Conservation (phyloP, 2,329 filamentous ascomycete species). For the Aspergillus flavus region DNA sequence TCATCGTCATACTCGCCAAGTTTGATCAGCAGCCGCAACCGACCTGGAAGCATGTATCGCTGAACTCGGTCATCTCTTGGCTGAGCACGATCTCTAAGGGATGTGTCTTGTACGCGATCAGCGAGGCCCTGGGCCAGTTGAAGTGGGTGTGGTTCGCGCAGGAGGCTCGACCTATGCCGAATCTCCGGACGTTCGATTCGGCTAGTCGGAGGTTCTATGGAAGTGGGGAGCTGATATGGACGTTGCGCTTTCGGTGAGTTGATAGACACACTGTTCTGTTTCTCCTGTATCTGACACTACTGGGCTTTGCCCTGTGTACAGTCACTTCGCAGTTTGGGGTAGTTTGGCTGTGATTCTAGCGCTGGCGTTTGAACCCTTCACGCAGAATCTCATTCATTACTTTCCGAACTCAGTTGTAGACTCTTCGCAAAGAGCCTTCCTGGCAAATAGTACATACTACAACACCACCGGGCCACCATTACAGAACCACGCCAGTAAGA, state of each 20-base stretch:
- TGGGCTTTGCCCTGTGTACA: neutral
- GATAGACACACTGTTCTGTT: neutral
- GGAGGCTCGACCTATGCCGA: conserved; percentile 4
- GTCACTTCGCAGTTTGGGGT: conserved; percentile 18
- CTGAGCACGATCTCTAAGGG: conserved; percentile 17
- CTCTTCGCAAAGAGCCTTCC: conserved; percentile 2
- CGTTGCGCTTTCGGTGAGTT: conserved; percentile 2
- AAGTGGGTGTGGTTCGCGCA: conserved; percentile 24
- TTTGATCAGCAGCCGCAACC: conserved; percentile 17
- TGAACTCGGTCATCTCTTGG: conserved; percentile 22
- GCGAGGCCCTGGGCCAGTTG: conserved; percentile 18
- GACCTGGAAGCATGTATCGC: conserved; percentile 14
- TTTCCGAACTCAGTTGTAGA: conserved; percentile 5
- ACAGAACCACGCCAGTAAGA: neutral
- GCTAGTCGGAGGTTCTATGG: conserved; percentile 19
- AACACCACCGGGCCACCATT: neutral
- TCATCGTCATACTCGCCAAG: conserved; percentile 11
- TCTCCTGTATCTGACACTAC: neutral
- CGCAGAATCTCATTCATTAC: conserved; percentile 20
- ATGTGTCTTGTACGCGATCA: conserved; percentile 15
- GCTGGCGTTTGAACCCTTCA: conserved; percentile 18
- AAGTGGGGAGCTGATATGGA: conserved; percentile 17
- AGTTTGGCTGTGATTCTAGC: conserved; percentile 16
- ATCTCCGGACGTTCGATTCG: conserved; percentile 16
- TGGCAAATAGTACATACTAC: conserved; percentile 7